phyloP scores from a whole-genome alignment of 176 grass and related monocot genomes.

The Rhipidocladum racemiflorum region DNA sequence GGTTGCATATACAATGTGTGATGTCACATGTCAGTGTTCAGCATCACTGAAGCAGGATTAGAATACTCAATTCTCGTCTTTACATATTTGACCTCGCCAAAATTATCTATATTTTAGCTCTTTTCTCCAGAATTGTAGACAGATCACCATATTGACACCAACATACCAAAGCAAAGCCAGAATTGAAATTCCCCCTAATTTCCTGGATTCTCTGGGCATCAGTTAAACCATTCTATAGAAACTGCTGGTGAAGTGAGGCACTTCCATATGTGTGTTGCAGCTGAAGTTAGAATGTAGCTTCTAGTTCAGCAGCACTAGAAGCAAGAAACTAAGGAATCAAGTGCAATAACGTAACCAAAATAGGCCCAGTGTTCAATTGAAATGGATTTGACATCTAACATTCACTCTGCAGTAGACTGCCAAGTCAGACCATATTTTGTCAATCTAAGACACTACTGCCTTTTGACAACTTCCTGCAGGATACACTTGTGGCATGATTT shows the following conservation, averaged over 20 bases:
- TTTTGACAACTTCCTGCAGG: not conserved
- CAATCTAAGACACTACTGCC: not conserved
- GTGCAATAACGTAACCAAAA: not conserved
- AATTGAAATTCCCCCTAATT: not conserved
- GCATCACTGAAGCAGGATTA: conserved; percentile 19
- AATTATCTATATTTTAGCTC: not conserved
- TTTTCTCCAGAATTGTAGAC: not conserved
- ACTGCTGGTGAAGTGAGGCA: not conserved
- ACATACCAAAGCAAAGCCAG: not conserved
- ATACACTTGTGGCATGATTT: not conserved
- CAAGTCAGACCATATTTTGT: not conserved
- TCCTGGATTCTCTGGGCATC: conserved; percentile 3
- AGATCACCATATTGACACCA: not conserved
- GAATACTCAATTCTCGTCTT: not conserved
- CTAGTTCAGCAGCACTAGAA: conserved; percentile 5
- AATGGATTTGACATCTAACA: conserved; percentile 9
- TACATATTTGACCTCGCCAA: conserved; percentile 4
- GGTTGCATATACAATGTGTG: not conserved
- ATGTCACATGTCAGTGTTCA: conserved; percentile 11
- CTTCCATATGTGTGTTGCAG: not conserved
- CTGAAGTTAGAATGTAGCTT: not conserved
- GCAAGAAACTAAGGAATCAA: not conserved
- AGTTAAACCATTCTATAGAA: conserved; percentile 7
- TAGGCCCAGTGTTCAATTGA: not conserved
- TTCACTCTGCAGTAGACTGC: not conserved